Base-by-base conservation (phyloP, 1,284 basidiomycete species). In the Ustilago esculenta region DNA sequence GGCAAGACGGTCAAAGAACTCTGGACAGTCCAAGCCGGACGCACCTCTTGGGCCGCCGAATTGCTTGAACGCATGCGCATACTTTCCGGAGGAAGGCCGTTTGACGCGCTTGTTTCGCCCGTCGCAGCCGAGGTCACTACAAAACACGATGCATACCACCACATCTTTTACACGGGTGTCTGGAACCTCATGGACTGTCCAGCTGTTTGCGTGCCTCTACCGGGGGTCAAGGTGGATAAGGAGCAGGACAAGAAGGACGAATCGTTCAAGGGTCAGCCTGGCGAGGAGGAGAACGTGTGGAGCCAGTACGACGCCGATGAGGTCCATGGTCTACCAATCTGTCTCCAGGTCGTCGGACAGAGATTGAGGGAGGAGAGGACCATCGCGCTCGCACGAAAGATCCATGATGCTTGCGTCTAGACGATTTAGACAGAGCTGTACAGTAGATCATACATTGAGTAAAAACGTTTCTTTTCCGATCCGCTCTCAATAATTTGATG, bases 131-230 rank as follows among this genome's bases (percentile, higher is more conserved):
- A 68, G 12, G 64, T 56, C 25, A 34, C 49, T 4, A 68, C 70
- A 0, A 34, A 25, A 10, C 61, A 73, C 47, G 72, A 68, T 24
- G 56, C 46, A 6, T 69, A 44, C 49, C 64, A 72, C 17, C 69
- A 73, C 49, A 63, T 72, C 48, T 64, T 66, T 42, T 72, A 68
- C 41, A 74, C 72, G 23, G 67, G 61, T n/a, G 42, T 43, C 18
- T 74, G 72, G 72, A 74, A 74, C 35, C 45, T 74, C 20, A 69
- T 74, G 69, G 70, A 74, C 37, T 52, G 50, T 45, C 72, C 72
- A 2, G 56, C 47, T 5, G 60, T 69, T 7, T 45, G 55, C 2
- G 35, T 64, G 44, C 72, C 69, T 4, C n/a, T 73, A 24, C 37
- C 37, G 0, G 49, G 32, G 9, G 4, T 58, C 11, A 53, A 25